Conservation (phyloP, 768 basidiomycete genomes). For the Mycena kentingensis region DNA sequence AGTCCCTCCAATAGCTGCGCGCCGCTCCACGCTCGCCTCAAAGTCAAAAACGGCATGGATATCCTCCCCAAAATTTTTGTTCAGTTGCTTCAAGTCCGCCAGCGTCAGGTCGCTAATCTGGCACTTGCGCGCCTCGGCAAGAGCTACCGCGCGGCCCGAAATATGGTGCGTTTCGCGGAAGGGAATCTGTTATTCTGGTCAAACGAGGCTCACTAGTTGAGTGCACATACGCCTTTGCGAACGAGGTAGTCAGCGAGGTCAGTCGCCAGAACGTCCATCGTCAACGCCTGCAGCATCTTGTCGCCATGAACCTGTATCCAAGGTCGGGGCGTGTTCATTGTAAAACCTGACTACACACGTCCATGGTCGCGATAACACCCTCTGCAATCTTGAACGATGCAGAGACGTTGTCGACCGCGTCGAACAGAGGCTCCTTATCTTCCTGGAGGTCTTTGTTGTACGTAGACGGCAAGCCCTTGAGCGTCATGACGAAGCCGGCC, state of each 20-base stretch:
- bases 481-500: slow-evolving; percentile 96
- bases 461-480: slow-evolving; percentile 96
- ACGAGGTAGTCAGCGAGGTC: slow-evolving; percentile 98
- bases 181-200: slow-evolving; percentile 65
- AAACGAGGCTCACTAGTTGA: no score
- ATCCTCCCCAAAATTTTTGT: slow-evolving; percentile 78
- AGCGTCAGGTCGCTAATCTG: slow-evolving; percentile 82
- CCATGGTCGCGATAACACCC: slow-evolving; percentile 90
- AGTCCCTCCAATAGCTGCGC: slow-evolving; percentile 91
- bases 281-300: slow-evolving; percentile 88
- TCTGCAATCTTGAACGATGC: slow-evolving; percentile 91
- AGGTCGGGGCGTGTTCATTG: no score
- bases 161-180: slow-evolving; percentile 99
- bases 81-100: slow-evolving; percentile 76
- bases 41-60: slow-evolving; percentile 89
- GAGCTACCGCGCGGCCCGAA: slow-evolving; percentile 93
- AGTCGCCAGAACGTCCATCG: slow-evolving; percentile 98
- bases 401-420: slow-evolving; percentile 85
- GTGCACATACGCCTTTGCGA: slow-evolving; percentile 93
- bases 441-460: slow-evolving; percentile 99
- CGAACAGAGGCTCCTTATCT: slow-evolving; percentile 97
- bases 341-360: slow-evolving; percentile 59
- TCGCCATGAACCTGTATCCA: slow-evolving; percentile 82
- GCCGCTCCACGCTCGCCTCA: slow-evolving; percentile 90
- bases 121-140: slow-evolving; percentile 82